Base-by-base conservation (phyloP, 768 basidiomycete genomes). In the Mycena epipterygia region DNA sequence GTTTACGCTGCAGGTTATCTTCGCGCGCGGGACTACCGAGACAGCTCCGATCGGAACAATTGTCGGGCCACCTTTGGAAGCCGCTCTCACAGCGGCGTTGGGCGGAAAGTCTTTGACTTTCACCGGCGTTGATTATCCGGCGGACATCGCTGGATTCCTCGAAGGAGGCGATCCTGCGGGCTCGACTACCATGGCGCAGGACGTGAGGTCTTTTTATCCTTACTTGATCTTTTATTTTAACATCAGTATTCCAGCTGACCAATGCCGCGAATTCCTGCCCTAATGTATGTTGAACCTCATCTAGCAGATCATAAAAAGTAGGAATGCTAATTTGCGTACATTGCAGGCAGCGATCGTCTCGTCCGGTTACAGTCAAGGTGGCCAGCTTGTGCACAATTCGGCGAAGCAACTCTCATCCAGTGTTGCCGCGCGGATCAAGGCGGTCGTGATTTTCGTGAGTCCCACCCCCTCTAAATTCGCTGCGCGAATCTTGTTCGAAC, bases 1-100 rank as follows among this genome's bases (percentile, higher is more conserved):
- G n/a, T 83, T 83, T 46, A 83, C 83, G n/a, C 49, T 79, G 84
- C 14, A 39, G 83, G 84, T 6, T 84, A 83, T 1, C 67, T n/a
- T n/a, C n/a, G n/a, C n/a, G n/a, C n/a, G n/a, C n/a, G n/a, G n/a
- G n/a, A n/a, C n/a, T n/a, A n/a, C 60, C 7, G 84, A 84, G 56
- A 7, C 70, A 12, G 74, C 76, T 14, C 80, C 80, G 6, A 78
- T 84, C 35, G 83, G 83, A 11, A 71, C 75, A 19, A 70, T 83
- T 53, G 82, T 84, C 23, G 84, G 83, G 5, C 83, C 83, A 11
- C 80, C 80, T 17, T 80, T 85, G 75, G 66, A 76, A 53, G 17
- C 75, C 1, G 82, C 81, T 0, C 76, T 85, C 16, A 68, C 71
- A 44, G 57, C 66, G 8, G 79, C 79, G 0, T 63, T 84, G 11